phyloP scores from a whole-genome alignment of 2,329 filamentous ascomycete species.

The Pseudogymnoascus sp. region DNA sequence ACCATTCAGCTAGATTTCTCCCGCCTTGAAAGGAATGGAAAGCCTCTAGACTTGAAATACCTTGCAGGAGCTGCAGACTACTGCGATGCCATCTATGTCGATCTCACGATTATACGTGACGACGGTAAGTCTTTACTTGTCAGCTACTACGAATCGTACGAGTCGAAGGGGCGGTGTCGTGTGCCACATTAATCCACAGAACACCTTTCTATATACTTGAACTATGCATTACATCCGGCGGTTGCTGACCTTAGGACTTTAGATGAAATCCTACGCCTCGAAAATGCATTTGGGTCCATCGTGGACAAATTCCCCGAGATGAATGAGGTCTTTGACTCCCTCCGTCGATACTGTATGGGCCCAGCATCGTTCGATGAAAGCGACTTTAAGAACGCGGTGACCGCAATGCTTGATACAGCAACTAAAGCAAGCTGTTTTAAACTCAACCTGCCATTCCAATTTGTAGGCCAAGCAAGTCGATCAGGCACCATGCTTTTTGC shows the following conservation, averaged over 20 bases:
- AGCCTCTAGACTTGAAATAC: constrained; percentile 31
- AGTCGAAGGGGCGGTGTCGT: not conserved
- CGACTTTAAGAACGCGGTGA: constrained; percentile 36
- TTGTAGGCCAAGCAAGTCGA: constrained; percentile 37
- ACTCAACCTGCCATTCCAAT: constrained; percentile 43
- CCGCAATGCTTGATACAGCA: constrained; percentile 37
- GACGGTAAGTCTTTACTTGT: constrained; percentile 32
- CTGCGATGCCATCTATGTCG: constrained; percentile 42
- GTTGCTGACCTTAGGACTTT: constrained; percentile 6
- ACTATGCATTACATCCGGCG: not conserved
- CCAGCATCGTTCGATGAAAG: constrained; percentile 40
- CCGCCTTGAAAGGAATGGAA: constrained; percentile 32
- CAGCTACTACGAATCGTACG: not conserved
- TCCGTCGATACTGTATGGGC: constrained; percentile 41
- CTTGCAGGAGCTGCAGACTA: constrained; percentile 38
- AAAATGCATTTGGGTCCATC: constrained; percentile 36
- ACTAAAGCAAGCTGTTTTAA: constrained; percentile 36
- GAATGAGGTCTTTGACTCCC: constrained; percentile 35
- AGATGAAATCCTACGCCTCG: constrained; percentile 43
- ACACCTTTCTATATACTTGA: not conserved
- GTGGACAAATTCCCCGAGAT: constrained; percentile 33
- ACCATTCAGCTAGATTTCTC: constrained; percentile 44
- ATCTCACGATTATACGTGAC: constrained; percentile 45
- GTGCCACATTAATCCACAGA: not conserved
- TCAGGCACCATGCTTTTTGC: constrained; percentile 44